Evolutionary conservation across 129 eudicot genomes (phyloP).

Genomic region (Calendula officinalis): DNA sequence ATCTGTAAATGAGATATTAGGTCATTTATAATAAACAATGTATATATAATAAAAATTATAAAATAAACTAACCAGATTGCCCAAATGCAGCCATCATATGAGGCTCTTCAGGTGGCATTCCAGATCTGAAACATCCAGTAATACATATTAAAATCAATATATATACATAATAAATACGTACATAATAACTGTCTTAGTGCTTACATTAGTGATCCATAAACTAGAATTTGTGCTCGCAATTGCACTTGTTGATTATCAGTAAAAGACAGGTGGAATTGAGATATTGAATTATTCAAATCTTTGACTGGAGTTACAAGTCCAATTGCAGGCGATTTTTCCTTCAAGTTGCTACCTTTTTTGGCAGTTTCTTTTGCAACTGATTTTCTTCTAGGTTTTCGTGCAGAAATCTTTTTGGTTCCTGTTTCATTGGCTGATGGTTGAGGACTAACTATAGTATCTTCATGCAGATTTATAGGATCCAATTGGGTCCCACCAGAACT

Average conservation of each 20-base stretch:
- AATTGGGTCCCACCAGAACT: slow-evolving; percentile 32
- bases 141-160: slow-evolving; percentile 7
- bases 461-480: slow-evolving; percentile 30
- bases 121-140: slow-evolving; percentile 56
- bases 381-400: slow-evolving; percentile 69
- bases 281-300: slow-evolving; percentile 45
- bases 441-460: slow-evolving; percentile 31
- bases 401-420: slow-evolving; percentile 48
- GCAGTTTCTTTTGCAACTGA: slow-evolving; percentile 47
- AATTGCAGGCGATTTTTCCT: slow-evolving; percentile 33
- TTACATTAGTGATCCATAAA: slow-evolving; percentile 89
- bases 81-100: slow-evolving; percentile 95
- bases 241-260: slow-evolving; percentile 91
- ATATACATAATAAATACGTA: neutral
- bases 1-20: slow-evolving; percentile 38
- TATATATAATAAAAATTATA: neutral
- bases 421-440: slow-evolving; percentile 23
- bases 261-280: slow-evolving; percentile 63
- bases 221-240: slow-evolving; percentile 91
- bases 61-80: slow-evolving; percentile 50
- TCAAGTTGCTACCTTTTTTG: slow-evolving; percentile 40
- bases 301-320: slow-evolving; percentile 33
- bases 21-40: neutral
- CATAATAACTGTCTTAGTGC: slow-evolving; percentile 17
- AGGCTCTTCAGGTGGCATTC: slow-evolving; percentile 78